Evolutionary conservation across 75 land plant genomes (phyloP), one percentile per base, ranked within the genome.

Genomic region (Sequoiadendron giganteum): DNA sequence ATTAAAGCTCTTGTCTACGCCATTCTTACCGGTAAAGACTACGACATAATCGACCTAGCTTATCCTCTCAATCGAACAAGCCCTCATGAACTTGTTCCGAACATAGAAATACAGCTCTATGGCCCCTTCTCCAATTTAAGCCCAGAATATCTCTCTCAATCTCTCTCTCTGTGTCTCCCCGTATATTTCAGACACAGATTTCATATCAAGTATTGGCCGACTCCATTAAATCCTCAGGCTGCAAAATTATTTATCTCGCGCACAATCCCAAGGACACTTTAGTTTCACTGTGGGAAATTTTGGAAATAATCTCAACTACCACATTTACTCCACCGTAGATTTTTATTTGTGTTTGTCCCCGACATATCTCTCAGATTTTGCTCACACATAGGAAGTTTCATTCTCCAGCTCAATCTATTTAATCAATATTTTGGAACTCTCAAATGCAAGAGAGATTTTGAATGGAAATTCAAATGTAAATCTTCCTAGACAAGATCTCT

Each of bases 241-340:
- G 87, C 78, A 76, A 54, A 25, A 38, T 90, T 13, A 87, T 90
- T 36, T 88, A 88, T 36, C 0, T 90, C 0, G 85, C 83, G 42
- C 43, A 89, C 18, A 90, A 88, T 83, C 91, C 91, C 8, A 48
- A 84, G 39, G 91, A 90, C 80, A 84, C 88, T 28, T 88, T 88
- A 13, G 39, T 87, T 3, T 88, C 89, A 9, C 38, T 76, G 11
- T 86, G 88, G 88, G 16, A 56, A 15, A 40, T 40, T n/a, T n/a
- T n/a, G n/a, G n/a, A n/a, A n/a, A n/a, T n/a, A n/a, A n/a, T n/a
- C n/a, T n/a, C n/a, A n/a, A n/a, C n/a, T n/a, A n/a, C n/a, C n/a
- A n/a, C n/a, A n/a, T n/a, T n/a, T n/a, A n/a, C n/a, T n/a, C n/a
- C n/a, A n/a, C n/a, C n/a, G n/a, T n/a, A n/a, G n/a, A n/a, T n/a